A percentile compares a stretch with the other conserved stretches of the same genome.
Conservation (phyloP, 148 eudicot species). For the Chenopodium quinoa region DNA sequence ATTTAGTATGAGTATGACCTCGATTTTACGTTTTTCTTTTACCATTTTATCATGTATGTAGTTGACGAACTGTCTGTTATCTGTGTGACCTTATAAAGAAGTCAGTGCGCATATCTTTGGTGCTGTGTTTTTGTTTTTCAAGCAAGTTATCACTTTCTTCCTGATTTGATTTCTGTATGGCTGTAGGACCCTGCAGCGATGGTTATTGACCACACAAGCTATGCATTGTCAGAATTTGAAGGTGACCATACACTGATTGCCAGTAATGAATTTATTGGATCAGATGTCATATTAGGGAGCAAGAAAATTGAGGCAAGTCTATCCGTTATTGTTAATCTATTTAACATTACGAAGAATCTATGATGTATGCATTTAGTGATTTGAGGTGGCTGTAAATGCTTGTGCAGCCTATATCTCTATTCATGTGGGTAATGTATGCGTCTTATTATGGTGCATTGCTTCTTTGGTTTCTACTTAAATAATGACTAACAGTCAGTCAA, state of each 20-base stretch:
- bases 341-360: not conserved
- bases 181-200: conserved; percentile 53
- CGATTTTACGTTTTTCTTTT: not conserved
- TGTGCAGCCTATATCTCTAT: not conserved
- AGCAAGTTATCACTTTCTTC: not conserved
- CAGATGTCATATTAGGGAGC: conserved; percentile 65
- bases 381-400: not conserved
- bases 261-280: conserved; percentile 41
- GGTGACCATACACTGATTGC: conserved; percentile 71
- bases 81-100: not conserved
- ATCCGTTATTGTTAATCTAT: not conserved
- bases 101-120: not conserved
- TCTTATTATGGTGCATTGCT: not conserved
- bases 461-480: not conserved
- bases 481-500: not conserved
- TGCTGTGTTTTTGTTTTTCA: not conserved
- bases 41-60: not conserved
- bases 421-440: not conserved
- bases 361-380: not conserved
- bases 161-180: conserved; percentile 10
- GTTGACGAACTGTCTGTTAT: not conserved
- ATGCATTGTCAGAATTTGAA: conserved; percentile 53
- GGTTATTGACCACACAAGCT: conserved; percentile 66
- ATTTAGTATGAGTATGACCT: not conserved
- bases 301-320: conserved; percentile 55